Conservation (phyloP, 148 eudicot genomes). For the Simmondsia chinensis region DNA sequence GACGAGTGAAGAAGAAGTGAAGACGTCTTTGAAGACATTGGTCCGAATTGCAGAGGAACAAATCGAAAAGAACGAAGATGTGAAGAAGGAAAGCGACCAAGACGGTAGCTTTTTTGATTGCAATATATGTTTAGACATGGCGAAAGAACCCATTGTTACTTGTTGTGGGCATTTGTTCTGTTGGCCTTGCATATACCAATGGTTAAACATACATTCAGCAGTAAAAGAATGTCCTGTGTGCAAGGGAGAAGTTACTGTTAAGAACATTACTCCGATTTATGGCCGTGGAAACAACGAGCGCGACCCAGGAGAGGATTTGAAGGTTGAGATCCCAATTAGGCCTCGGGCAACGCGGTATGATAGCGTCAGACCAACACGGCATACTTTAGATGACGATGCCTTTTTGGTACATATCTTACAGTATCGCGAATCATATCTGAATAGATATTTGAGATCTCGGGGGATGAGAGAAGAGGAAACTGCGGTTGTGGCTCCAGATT, state of each 20-base stretch:
- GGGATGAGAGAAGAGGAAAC: constrained; percentile 58
- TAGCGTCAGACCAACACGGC: constrained; percentile 86
- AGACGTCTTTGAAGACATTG: constrained; percentile 40
- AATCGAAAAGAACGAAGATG: constrained; percentile 37
- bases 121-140: constrained; percentile 85
- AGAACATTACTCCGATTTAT: constrained; percentile 77
- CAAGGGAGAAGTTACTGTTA: constrained; percentile 78
- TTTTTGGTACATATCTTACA: too few relatives aligned
- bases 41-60: constrained; percentile 23
- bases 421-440: constrained; percentile 44
- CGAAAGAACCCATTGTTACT: constrained; percentile 88
- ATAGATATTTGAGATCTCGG: constrained; percentile 50
- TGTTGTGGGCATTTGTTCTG: constrained; percentile 98
- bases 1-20: constrained; percentile 27
- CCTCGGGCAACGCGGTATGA: constrained; percentile 69
- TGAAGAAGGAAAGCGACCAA: constrained; percentile 32
- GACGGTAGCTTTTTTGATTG: constrained; percentile 79
- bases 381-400: too few relatives aligned
- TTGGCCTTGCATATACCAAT: constrained; percentile 93
- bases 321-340: constrained; percentile 53
- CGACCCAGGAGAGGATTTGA: constrained; percentile 32
- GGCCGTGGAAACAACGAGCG: constrained; percentile 50
- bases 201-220: constrained; percentile 68
- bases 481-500: constrained; percentile 27
- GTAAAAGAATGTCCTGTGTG: constrained; percentile 92